Percentiles rank a stretch among this genome's conserved stretches.
phyloP scores from a whole-genome alignment of 352 stramenopile species.

The Phytophthora tubulina region DNA sequence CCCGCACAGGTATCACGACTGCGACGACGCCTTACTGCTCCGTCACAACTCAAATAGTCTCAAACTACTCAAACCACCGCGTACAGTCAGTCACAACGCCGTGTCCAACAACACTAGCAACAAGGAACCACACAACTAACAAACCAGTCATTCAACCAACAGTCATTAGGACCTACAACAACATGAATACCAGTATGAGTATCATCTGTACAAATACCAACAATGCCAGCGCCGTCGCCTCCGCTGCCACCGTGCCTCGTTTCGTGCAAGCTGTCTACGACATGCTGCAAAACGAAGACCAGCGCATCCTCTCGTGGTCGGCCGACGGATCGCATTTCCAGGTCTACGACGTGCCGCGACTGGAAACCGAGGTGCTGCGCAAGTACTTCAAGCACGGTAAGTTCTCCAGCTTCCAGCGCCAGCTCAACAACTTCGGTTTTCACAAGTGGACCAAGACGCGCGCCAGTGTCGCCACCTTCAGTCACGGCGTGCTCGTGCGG shows the following conservation, averaged over 20 bases:
- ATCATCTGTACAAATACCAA: neutral
- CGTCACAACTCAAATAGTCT: neutral
- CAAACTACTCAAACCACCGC: neutral
- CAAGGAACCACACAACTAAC: too few relatives aligned
- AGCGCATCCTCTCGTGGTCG: slow-evolving; percentile 58
- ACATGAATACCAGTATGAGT: slow-evolving; percentile 1
- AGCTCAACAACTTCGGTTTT: slow-evolving; percentile 94
- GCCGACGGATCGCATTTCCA: slow-evolving; percentile 74
- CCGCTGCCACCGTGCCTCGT: slow-evolving; percentile 30
- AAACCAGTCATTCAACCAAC: neutral
- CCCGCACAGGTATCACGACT: neutral
- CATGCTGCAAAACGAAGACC: slow-evolving; percentile 68
- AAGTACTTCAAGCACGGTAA: slow-evolving; percentile 89
- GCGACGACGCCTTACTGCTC: neutral
- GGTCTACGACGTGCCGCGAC: slow-evolving; percentile 75
- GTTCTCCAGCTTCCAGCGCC: slow-evolving; percentile 91
- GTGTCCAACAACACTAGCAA: slow-evolving; percentile 1
- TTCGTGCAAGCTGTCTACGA: slow-evolving; percentile 64
- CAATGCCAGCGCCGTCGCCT: neutral
- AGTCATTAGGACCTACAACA: neutral
- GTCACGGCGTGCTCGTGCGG: slow-evolving; percentile 62
- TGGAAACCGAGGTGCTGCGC: slow-evolving; percentile 70
- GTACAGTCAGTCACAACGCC: neutral
- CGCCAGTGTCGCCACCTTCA: slow-evolving; percentile 71
- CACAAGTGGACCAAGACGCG: slow-evolving; percentile 84